Conservation (phyloP, 192 early-diverging fungal species). For the Dissophora ornata region DNA sequence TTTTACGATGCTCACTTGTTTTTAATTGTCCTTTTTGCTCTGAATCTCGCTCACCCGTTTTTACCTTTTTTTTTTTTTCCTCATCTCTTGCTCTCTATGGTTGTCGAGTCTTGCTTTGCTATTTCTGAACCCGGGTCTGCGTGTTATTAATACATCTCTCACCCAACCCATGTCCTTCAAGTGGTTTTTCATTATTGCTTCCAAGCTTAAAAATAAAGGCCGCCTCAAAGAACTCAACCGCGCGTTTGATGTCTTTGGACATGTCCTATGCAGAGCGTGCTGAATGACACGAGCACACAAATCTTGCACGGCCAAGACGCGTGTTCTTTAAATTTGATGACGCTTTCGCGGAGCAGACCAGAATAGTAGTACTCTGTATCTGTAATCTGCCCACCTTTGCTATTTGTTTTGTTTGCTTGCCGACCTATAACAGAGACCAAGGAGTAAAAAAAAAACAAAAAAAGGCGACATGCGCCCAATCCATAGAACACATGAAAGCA, state of each 20-base stretch:
- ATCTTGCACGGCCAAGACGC: constrained; percentile 1
- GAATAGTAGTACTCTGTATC: background rate
- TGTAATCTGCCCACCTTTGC: background rate
- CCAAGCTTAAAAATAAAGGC: too few species aligned
- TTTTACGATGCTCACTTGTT: constrained; percentile 5
- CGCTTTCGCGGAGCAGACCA: constrained; percentile 16
- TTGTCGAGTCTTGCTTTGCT: constrained; percentile 1
- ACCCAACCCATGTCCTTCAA: too few species aligned
- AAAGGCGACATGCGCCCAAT: too few species aligned
- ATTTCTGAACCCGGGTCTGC: constrained; percentile 20
- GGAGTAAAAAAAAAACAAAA: constrained; percentile 4
- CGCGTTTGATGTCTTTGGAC: background rate
- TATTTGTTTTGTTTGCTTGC: background rate
- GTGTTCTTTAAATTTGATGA: background rate
- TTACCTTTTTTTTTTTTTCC: constrained; percentile 5
- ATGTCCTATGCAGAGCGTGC: background rate
- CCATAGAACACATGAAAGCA: too few species aligned
- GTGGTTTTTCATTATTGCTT: background rate
- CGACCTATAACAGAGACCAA: background rate
- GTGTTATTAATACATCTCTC: constrained; percentile 12
- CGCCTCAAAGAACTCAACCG: background rate
- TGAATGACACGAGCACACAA: too few species aligned
- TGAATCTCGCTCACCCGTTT: background rate
- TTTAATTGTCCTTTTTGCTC: constrained; percentile 1
- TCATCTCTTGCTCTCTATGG: background rate